Base-by-base conservation (phyloP, 352 stramenopile genomes). In the Phytophthora nicotianae region DNA sequence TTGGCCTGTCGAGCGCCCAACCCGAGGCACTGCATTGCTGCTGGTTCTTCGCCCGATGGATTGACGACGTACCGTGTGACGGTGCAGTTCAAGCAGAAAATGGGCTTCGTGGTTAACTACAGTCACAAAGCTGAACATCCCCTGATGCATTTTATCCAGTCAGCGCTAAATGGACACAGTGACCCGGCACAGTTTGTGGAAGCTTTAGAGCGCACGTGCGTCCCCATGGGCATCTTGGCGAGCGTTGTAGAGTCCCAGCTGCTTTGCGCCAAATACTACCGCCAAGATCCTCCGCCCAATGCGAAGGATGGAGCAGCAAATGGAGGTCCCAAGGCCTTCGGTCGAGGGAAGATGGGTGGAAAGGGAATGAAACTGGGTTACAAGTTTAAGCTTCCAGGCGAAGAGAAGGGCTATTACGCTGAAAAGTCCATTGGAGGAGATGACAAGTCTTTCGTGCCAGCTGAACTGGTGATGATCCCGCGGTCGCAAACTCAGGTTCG, bases 31-130 rank as follows among this genome's bases (percentile, higher is more conserved):
- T 84, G 76, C 26, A 86, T 94, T 54, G 83, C 83, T 13, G 72
- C 81, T 33, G 83, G 81, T 0, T 89, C 82, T n/a, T 89, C 78
- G 13, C 74, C 78, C 19, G 83, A 95, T 55, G 84, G 82, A 14
- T 77, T 86, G 58, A 79, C 89, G 23, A 91, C 77, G 13, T 95
- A 95, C 54, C 82, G 86, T 46, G 83, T 89, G 37, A 89, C 70
- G 42, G 88, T 95, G 50, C 83, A 95, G 63, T 93, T 91, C 61
- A 93, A 93, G 63, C 86, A 92, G 62, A 95, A 93, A 72, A 93
- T 92, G 80, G 82, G 83, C 0, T 92, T 95, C 46, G 83, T 95
- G 29, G 79, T 95, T 29, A 91, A 89, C 62, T 93, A 91, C 74
- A 95, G 86, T 64, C 86, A 94, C 77, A 91, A 93, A 58, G 83